These are phyloP conservation scores for Kickxella alabastrina DNA, from an alignment of 192 early-diverging fungal genomes.

Conservation along the genomic window DNA sequence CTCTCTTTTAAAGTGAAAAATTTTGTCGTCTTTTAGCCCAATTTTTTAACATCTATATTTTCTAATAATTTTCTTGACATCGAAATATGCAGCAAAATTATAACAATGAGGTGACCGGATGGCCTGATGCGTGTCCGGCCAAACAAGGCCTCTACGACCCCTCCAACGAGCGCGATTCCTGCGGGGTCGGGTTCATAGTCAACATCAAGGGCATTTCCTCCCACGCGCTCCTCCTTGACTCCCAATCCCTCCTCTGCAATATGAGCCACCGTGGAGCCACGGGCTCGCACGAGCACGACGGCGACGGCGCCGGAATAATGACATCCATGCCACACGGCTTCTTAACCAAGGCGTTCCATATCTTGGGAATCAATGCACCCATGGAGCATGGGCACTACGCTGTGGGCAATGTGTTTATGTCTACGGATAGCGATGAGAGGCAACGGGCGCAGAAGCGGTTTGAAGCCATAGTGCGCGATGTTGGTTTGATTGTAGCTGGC, in stretches of 20 bases:
- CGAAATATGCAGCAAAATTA: background rate
- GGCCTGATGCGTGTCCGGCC: conserved; percentile 81
- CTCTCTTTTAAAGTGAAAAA: no score
- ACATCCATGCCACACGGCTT: conserved; percentile 88
- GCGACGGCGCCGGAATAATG: conserved; percentile 99
- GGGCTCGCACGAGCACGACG: conserved; percentile 90
- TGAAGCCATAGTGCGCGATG: conserved; percentile 70
- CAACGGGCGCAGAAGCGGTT: conserved; percentile 71
- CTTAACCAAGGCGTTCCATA: conserved; percentile 61
- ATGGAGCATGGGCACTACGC: conserved; percentile 80
- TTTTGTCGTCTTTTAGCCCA: no score
- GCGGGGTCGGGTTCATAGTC: conserved; percentile 97
- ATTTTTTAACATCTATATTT: no score
- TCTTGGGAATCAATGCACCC: conserved; percentile 68
- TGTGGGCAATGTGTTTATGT: conserved; percentile 94
- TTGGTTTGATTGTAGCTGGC: conserved; percentile 74
- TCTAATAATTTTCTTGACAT: no score
- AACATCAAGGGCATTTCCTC: conserved; percentile 81
- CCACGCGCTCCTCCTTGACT: conserved; percentile 89
- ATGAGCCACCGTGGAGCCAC: conserved; percentile 98
- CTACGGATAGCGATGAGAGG: conserved; percentile 60
- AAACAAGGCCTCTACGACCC: conserved; percentile 89
- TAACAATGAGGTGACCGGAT: conserved; percentile 23
- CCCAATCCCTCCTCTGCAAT: conserved; percentile 89
- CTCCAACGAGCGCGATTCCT: conserved; percentile 86